Conservation (phyloP, 495 filamentous ascomycete genomes). For the Umbilicaria muhlenbergii region DNA sequence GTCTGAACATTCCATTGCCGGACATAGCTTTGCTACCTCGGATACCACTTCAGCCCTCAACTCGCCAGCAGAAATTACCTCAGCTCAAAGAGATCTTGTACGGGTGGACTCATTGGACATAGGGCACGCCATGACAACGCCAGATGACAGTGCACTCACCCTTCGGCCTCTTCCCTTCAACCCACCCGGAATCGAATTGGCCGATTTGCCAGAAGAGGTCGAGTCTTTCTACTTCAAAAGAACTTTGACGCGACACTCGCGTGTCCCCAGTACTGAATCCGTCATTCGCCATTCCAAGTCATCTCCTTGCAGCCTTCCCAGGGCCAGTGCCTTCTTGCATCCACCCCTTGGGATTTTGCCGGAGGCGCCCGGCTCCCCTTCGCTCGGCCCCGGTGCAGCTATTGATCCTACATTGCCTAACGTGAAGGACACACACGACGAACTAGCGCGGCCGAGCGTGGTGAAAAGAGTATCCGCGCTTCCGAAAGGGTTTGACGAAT, state of each 20-base stretch:
- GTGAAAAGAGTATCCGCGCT: constrained; percentile 1
- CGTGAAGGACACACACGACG: constrained; percentile 1
- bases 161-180: constrained; percentile 28
- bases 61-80: too few species aligned
- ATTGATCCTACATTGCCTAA: neutral
- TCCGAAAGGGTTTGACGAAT: constrained; percentile 10
- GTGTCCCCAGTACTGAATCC: constrained; percentile 2
- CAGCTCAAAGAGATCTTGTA: too few species aligned
- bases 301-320: constrained; percentile 12
- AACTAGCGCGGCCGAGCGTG: constrained; percentile 1
- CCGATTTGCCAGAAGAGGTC: constrained; percentile 63
- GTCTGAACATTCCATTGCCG: too few species aligned
- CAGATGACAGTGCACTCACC: constrained; percentile 31
- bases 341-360: constrained; percentile 9
- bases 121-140: constrained; percentile 25
- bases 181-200: constrained; percentile 31
- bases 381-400: constrained; percentile 20
- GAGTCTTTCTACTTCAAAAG: constrained; percentile 21
- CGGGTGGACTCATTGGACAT: too few species aligned
- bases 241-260: constrained; percentile 11
- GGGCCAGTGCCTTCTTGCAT: constrained; percentile 17
- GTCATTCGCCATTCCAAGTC: constrained; percentile 9
- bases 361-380: constrained; percentile 24
- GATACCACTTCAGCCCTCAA: too few species aligned
- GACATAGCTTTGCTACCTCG: too few species aligned